phyloP scores from a whole-genome alignment of 2,329 filamentous ascomycete genomes.

The Beauveria bassiana region DNA sequence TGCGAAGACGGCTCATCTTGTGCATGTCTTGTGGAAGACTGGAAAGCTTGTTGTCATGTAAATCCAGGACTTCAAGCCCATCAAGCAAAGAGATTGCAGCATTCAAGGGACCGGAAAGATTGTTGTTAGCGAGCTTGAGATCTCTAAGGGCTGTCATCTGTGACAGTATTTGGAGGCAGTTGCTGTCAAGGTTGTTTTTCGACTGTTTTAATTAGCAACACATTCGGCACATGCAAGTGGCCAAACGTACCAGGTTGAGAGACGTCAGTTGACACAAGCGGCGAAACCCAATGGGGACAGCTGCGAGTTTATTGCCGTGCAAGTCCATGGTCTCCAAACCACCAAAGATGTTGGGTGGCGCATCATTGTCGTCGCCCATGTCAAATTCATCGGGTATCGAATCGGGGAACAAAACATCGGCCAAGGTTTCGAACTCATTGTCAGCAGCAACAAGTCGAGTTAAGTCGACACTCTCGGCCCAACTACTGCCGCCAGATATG shows the following conservation, averaged over 20 bases:
- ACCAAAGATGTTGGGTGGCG: conserved; percentile 67
- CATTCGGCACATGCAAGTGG: background rate
- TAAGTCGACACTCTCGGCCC: conserved; percentile 89
- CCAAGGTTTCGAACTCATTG: conserved; percentile 72
- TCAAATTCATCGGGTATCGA: conserved; percentile 46
- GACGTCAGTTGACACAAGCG: conserved; percentile 66
- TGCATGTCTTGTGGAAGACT: conserved; percentile 59
- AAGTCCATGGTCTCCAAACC: conserved; percentile 75
- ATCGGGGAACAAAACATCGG: conserved; percentile 74
- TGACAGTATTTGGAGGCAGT: conserved; percentile 62
- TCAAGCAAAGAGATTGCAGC: conserved; percentile 54
- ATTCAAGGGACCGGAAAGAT: conserved; percentile 60
- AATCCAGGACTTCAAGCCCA: conserved; percentile 70
- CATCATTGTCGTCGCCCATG: conserved; percentile 50
- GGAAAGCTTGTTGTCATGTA: conserved; percentile 73
- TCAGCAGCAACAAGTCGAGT: conserved; percentile 79
- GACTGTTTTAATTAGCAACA: conserved; percentile 30
- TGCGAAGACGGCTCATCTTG: conserved; percentile 61
- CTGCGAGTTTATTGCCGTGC: conserved; percentile 71
- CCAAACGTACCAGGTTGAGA: conserved; percentile 54
- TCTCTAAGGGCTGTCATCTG: conserved; percentile 69
- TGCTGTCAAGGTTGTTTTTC: conserved; percentile 70
- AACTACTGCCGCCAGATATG: conserved; percentile 56
- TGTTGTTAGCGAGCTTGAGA: conserved; percentile 73
- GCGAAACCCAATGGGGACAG: conserved; percentile 68